Base-by-base conservation (phyloP, 2,329 filamentous ascomycete genomes). In the Penicillium sp. region DNA sequence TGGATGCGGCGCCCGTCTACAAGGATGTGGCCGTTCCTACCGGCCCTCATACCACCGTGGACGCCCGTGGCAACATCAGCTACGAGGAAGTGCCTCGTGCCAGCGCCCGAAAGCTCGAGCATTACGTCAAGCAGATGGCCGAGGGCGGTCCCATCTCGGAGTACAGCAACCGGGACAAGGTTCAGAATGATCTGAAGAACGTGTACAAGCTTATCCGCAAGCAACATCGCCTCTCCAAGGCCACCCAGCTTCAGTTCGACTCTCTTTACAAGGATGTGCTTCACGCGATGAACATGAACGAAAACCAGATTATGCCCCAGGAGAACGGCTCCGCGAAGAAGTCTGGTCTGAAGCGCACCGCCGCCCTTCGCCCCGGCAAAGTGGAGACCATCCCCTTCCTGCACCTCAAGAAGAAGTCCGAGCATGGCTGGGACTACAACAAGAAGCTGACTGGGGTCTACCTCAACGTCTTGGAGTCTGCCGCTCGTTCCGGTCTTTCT, bases 161-260 rank as follows among this genome's bases (percentile, higher is more conserved):
- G 70, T 98, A 98, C 68, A 93, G 91, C 66, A 97, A 95, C 75
- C 85, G 93, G 38, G 93, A 90, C 56, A 98, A 97, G 79, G 93
- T 98, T 32, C 93, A 97, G 72, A 94, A 90, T 65, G 93, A 97
- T 66, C 79, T 98, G 37, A 85, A 87, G 65, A 88, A 88, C 59
- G 93, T 98, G 63, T 97, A 97, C 79, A 96, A 94, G 77, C 83
- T 98, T 65, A 97, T 98, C 71, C 90, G 91, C 74, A 89, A 96
- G 70, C 93, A 98, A 73, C 90, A 97, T 76, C 95, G 93, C 74
- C 83, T 97, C 59, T 95, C 91, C 51, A 97, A 97, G 74, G 88
- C 89, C 2, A 94, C 91, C 2, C 90, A 97, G 67, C 78, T 97
- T 35, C 90, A 98, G 73, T 96, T 98, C 75, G 96, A 95, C 80